These are phyloP conservation scores for Geranomyces variabilis DNA, from an alignment of 192 early-diverging fungal species.

Conservation along the genomic window DNA sequence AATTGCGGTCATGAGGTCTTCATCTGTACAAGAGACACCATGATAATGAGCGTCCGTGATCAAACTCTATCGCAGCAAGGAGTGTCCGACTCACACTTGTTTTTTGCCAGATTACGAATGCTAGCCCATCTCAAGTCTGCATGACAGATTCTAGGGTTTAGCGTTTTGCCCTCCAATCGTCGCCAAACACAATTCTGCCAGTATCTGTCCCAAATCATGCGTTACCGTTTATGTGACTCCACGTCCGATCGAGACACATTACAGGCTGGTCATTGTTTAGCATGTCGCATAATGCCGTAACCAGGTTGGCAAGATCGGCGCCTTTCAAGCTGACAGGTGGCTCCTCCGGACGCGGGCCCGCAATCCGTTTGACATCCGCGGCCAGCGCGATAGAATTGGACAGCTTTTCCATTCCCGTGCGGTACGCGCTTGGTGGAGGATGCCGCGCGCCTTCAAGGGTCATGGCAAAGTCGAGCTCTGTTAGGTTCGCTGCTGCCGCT, in stretches of 20 bases:
- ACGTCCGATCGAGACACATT: neutral
- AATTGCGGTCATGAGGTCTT: constrained; percentile 23
- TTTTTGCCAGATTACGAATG: neutral
- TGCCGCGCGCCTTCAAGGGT: no score
- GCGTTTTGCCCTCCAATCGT: no score
- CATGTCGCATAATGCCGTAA: constrained; percentile 5
- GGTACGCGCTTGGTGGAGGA: neutral
- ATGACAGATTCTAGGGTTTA: no score
- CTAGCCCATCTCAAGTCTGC: neutral
- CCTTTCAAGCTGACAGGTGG: constrained; percentile 4
- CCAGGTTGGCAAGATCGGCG: neutral
- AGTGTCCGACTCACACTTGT: constrained; percentile 1
- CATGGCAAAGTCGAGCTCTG: neutral
- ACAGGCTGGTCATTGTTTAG: neutral
- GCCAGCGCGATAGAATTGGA: neutral
- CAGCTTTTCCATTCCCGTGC: neutral
- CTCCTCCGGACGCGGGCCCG: neutral
- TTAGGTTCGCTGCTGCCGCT: neutral
- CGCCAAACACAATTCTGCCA: no score
- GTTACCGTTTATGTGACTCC: neutral
- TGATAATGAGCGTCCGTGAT: neutral
- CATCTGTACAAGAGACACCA: constrained; percentile 1
- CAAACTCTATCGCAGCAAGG: no score
- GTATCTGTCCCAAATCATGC: no score
- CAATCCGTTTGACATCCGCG: constrained; percentile 11